These are phyloP conservation scores for Fusarium mexicanum DNA, from an alignment of 2,329 filamentous ascomycete species.

Conservation along the genomic window DNA sequence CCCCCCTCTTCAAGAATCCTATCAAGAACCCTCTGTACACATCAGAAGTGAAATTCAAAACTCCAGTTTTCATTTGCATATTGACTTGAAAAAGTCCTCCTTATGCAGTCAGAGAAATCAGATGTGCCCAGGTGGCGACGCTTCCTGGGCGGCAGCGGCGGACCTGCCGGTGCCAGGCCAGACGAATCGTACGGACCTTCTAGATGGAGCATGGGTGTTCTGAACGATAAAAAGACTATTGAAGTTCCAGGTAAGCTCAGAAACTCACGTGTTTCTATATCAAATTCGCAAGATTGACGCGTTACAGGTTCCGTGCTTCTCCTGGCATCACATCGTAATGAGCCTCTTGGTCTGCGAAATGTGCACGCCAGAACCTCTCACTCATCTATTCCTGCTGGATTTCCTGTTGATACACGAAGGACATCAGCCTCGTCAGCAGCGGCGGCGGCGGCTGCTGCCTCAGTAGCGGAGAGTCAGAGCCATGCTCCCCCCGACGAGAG, in stretches of 20 bases:
- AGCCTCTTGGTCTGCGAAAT: constrained; percentile 67
- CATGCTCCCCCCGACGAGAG: constrained; percentile 32
- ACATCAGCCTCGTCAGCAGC: constrained; percentile 40
- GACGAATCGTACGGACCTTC: constrained; percentile 39
- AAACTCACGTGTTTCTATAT: background rate
- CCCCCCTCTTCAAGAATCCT: background rate
- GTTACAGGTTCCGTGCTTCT: constrained; percentile 65
- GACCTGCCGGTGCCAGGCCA: constrained; percentile 6
- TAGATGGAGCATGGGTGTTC: constrained; percentile 77
- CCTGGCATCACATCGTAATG: constrained; percentile 64
- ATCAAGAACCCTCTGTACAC: background rate
- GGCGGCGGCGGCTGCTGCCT: background rate
- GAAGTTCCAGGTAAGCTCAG: constrained; percentile 79
- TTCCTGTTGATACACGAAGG: constrained; percentile 49
- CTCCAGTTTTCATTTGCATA: background rate
- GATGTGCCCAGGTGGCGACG: constrained; percentile 29
- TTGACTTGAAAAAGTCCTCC: background rate
- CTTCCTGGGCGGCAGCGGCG: constrained; percentile 27
- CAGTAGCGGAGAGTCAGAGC: background rate
- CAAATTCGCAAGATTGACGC: constrained; percentile 7
- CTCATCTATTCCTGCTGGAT: constrained; percentile 63
- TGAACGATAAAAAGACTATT: constrained; percentile 82
- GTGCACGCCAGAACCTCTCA: constrained; percentile 66
- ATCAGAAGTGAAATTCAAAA: background rate
- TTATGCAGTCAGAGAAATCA: constrained; percentile 31